phyloP scores from a whole-genome alignment of 2,329 filamentous ascomycete species.

The Penicillium sp. region DNA sequence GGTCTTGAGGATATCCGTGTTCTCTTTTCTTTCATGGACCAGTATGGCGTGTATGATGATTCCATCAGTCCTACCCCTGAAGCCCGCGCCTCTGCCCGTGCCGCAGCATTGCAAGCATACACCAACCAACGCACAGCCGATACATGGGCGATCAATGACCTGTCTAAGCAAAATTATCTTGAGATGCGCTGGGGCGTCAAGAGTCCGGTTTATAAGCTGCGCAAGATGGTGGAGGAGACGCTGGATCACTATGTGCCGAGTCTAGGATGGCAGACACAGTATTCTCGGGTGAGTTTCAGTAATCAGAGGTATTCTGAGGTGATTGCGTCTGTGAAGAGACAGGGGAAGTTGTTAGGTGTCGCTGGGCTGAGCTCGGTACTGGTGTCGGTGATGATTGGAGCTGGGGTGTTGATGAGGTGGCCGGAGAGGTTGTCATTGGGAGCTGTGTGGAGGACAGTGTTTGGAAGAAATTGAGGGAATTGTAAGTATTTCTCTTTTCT shows the following conservation, averaged over 20 bases:
- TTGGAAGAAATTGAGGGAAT: no score
- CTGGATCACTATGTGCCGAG: constrained; percentile 66
- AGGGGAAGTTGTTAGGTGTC: no score
- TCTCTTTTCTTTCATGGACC: constrained; percentile 69
- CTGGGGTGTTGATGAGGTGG: no score
- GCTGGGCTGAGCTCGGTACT: no score
- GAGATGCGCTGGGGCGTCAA: constrained; percentile 88
- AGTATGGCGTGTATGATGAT: no score
- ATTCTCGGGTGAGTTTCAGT: constrained; percentile 82
- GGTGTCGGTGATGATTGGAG: no score
- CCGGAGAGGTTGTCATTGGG: no score
- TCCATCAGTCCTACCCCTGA: no score
- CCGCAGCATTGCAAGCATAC: constrained; percentile 60
- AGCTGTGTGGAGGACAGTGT: no score
- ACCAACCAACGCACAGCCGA: constrained; percentile 64
- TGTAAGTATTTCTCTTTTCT: no score
- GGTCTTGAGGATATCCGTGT: constrained; percentile 88
- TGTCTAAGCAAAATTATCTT: constrained; percentile 81
- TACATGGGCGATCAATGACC: constrained; percentile 80
- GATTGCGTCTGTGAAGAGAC: no score
- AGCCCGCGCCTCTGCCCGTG: constrained; percentile 42
- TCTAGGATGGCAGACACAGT: constrained; percentile 84
- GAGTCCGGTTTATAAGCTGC: constrained; percentile 64
- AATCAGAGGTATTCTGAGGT: constrained; percentile 87
- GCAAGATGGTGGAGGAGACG: constrained; percentile 79